Evolutionary conservation across 2,329 filamentous ascomycete species (phyloP).

Genomic region (Paraconiothyrium brasiliense): DNA sequence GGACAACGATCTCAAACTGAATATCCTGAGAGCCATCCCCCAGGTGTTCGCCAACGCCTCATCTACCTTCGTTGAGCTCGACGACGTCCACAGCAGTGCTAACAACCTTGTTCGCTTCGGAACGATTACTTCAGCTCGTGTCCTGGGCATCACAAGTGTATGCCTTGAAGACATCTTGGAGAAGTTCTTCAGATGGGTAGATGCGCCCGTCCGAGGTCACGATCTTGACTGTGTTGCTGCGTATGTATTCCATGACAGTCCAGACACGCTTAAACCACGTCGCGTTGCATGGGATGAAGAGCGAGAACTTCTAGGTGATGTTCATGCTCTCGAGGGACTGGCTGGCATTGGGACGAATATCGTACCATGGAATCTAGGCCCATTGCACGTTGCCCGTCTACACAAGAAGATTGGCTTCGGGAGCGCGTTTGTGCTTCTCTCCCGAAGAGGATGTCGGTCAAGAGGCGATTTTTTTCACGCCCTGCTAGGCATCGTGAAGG

Average conservation of each 20-base stretch:
- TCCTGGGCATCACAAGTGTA: slow-evolving; percentile 17
- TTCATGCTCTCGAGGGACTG: slow-evolving; percentile 1
- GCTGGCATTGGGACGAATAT: slow-evolving; percentile 10
- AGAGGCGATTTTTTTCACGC: slow-evolving; percentile 6
- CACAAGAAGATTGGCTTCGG: slow-evolving; percentile 4
- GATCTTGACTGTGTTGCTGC: slow-evolving; percentile 18
- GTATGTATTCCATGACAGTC: slow-evolving; percentile 29
- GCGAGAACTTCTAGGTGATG: not conserved
- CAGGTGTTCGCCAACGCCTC: slow-evolving; percentile 3
- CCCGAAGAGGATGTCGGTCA: not conserved
- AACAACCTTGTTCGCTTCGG: not conserved
- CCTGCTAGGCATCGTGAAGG: slow-evolving; percentile 8
- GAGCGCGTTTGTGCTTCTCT: slow-evolving; percentile 1
- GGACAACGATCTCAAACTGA: slow-evolving; percentile 12
- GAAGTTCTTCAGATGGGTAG: slow-evolving; percentile 14
- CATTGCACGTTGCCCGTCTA: not conserved
- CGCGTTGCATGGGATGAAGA: slow-evolving; percentile 19
- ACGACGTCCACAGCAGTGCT: not conserved
- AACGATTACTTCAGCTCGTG: slow-evolving; percentile 2
- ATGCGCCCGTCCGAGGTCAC: slow-evolving; percentile 21
- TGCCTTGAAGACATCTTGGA: slow-evolving; percentile 17
- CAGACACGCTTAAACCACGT: slow-evolving; percentile 28
- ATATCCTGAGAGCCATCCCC: slow-evolving; percentile 11
- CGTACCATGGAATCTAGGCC: slow-evolving; percentile 12
- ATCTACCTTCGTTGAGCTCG: not conserved